Percentiles rank a stretch among this genome's conserved stretches.
Conservation (phyloP, 2,329 filamentous ascomycete genomes). For the Apiospora koreana region DNA sequence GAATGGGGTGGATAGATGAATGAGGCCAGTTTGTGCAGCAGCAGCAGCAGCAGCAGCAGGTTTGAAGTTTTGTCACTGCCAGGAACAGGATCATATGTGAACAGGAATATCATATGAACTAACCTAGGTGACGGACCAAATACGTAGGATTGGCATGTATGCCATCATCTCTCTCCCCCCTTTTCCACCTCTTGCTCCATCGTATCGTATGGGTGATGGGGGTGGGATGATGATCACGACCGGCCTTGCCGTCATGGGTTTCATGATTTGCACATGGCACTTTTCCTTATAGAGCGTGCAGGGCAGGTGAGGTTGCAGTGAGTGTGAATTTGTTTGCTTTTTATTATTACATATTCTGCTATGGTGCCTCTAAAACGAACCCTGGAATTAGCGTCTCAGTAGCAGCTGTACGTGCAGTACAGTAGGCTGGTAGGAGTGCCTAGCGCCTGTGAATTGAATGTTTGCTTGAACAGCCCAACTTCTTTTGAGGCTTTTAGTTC, state of each 20-base stretch:
- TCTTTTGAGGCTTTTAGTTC: background rate
- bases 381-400: background rate
- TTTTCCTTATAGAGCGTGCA: too few relatives aligned
- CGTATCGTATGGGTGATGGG: background rate
- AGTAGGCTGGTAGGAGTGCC: too few relatives aligned
- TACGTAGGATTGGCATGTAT: too few relatives aligned
- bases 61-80: background rate
- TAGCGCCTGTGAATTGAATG: background rate
- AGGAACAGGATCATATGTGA: background rate
- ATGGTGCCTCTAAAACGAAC: background rate
- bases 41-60: too few relatives aligned
- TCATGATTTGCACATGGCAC: slow-evolving; percentile 2
- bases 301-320: too few relatives aligned
- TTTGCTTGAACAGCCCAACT: background rate
- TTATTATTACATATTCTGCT: too few relatives aligned
- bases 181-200: background rate
- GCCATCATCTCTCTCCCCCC: too few relatives aligned
- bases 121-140: too few relatives aligned
- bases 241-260: background rate
- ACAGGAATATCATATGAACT: background rate
- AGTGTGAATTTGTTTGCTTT: background rate
- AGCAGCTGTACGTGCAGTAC: background rate
- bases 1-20: background rate
- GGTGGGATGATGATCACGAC: slow-evolving; percentile 3
- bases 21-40: background rate